phyloP scores from a whole-genome alignment of 345 rosid genomes.

The Murraya paniculata region DNA sequence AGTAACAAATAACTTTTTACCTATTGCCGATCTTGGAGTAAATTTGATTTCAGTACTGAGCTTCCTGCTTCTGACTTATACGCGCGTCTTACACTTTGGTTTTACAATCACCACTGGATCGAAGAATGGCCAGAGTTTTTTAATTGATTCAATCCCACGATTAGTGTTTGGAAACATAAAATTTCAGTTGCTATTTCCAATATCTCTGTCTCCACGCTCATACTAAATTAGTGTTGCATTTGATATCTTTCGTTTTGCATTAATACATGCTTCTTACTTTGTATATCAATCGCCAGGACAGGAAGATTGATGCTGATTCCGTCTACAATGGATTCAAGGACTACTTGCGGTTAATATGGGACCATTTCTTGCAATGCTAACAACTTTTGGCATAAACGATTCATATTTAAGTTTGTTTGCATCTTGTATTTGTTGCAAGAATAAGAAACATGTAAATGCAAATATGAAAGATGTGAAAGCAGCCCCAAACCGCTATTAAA shows the following conservation, averaged over 20 bases:
- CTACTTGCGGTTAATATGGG: conserved; percentile 36
- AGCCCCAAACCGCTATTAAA: too few species aligned
- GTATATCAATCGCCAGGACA: conserved; percentile 20
- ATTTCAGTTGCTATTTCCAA: neutral
- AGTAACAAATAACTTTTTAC: neutral
- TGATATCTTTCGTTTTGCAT: neutral
- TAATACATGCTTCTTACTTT: too few species aligned
- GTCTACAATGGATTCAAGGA: conserved; percentile 25
- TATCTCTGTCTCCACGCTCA: neutral
- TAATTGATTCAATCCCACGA: too few species aligned
- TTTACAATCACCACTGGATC: neutral
- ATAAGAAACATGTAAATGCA: too few species aligned
- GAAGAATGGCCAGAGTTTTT: neutral
- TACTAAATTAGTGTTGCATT: neutral
- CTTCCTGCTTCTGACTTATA: neutral
- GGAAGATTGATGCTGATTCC: conserved; percentile 17
- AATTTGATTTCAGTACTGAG: neutral
- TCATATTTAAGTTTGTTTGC: neutral
- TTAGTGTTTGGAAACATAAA: too few species aligned
- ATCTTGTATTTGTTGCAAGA: neutral
- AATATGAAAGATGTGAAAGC: too few species aligned
- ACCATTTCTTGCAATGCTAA: conserved; percentile 21
- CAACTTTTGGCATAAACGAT: neutral
- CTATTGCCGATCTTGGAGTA: neutral
- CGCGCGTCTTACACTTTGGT: neutral